These are phyloP conservation scores for Lachnellula cervina DNA, from an alignment of 2,329 filamentous ascomycete species.

Conservation along the genomic window DNA sequence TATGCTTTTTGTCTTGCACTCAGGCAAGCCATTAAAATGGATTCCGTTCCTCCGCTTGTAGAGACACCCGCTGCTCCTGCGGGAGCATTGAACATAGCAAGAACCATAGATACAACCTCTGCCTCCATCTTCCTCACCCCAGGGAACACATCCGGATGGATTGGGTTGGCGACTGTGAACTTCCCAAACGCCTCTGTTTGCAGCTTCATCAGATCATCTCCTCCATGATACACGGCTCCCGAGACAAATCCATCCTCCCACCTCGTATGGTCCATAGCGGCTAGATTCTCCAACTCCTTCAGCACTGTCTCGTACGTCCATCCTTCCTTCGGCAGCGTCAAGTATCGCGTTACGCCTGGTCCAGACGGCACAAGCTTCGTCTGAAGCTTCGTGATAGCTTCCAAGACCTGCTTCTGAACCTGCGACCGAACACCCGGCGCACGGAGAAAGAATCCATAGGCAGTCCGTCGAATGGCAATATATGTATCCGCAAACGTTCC, in stretches of 20 bases:
- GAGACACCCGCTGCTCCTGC: slow-evolving; percentile 80
- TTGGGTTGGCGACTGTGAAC: slow-evolving; percentile 93
- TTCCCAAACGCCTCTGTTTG: slow-evolving; percentile 91
- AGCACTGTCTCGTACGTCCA: slow-evolving; percentile 75
- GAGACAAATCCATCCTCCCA: slow-evolving; percentile 97
- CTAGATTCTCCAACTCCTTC: slow-evolving; percentile 72
- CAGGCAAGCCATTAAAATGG: slow-evolving; percentile 92
- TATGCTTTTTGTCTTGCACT: slow-evolving; percentile 86
- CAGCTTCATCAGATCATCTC: slow-evolving; percentile 71
- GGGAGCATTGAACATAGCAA: slow-evolving; percentile 85
- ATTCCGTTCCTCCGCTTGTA: slow-evolving; percentile 91
- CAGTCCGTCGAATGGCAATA: slow-evolving; percentile 61
- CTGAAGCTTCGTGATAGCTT: slow-evolving; percentile 76
- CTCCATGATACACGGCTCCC: slow-evolving; percentile 94
- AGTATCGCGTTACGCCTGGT: slow-evolving; percentile 66
- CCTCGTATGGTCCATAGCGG: slow-evolving; percentile 83
- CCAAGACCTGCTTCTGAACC: slow-evolving; percentile 78
- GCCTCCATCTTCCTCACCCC: slow-evolving; percentile 99
- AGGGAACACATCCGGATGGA: slow-evolving; percentile 97
- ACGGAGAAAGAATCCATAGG: slow-evolving; percentile 81
- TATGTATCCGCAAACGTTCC: slow-evolving; percentile 75
- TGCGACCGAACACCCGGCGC: slow-evolving; percentile 81
- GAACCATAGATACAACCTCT: slow-evolving; percentile 92
- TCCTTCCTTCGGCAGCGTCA: slow-evolving; percentile 75
- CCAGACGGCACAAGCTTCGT: slow-evolving; percentile 74